A percentile compares a stretch with the other conserved stretches of the same genome.
Conservation (phyloP, 495 filamentous ascomycete genomes). For the Halenospora varia region DNA sequence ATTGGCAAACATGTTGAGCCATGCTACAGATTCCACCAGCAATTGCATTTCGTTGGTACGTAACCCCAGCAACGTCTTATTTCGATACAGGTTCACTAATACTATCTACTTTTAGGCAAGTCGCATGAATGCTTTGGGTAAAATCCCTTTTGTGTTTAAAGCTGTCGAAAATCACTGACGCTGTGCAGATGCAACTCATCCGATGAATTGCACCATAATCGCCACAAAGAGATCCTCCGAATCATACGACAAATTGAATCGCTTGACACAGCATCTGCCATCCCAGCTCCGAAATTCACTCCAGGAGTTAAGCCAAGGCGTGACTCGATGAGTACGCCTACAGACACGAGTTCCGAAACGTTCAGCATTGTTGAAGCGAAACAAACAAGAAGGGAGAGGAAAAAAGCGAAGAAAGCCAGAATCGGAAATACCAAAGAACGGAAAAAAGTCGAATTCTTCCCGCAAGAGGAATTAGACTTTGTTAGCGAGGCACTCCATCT, state of each 20-base stretch:
- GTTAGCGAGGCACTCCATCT: constrained; percentile 23
- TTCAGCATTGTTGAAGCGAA: background rate
- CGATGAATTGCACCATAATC: constrained; percentile 24
- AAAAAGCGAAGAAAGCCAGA: constrained; percentile 15
- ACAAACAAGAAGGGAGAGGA: constrained; percentile 11
- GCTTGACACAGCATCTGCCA: constrained; percentile 5
- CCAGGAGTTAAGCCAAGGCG: background rate
- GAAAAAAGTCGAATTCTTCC: constrained; percentile 10
- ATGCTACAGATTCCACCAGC: constrained; percentile 25
- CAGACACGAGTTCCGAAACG: constrained; percentile 9
- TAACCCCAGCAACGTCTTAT: background rate
- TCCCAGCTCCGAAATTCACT: background rate
- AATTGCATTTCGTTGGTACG: constrained; percentile 26
- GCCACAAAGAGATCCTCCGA: constrained; percentile 24
- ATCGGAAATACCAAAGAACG: background rate
- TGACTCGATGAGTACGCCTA: constrained; percentile 1
- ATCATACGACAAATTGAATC: constrained; percentile 15
- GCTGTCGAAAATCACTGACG: background rate
- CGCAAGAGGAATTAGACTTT: constrained; percentile 17
- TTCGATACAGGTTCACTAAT: background rate
- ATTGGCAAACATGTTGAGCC: constrained; percentile 28
- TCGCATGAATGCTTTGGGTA: constrained; percentile 28
- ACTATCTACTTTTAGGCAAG: constrained; percentile 13
- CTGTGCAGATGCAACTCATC: constrained; percentile 19
- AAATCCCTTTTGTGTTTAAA: background rate